A percentile compares a stretch with the other conserved stretches of the same genome.
Evolutionary conservation across 1,284 basidiomycete genomes (phyloP).

Genomic region (Moniliophthora roreri): DNA sequence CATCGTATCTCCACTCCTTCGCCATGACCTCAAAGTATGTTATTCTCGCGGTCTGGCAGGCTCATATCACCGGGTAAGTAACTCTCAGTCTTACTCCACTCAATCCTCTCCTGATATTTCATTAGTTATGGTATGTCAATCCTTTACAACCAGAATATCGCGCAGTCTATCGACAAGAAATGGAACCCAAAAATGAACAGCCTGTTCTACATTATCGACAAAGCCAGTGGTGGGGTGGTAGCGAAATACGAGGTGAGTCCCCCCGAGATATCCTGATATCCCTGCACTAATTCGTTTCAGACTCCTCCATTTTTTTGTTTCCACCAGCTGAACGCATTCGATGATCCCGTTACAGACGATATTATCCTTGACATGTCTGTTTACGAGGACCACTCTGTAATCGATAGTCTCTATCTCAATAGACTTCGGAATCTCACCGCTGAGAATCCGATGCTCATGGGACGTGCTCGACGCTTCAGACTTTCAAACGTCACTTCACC

Average conservation of each 20-base stretch:
- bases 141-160: conserved; percentile 24
- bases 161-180: conserved; percentile 27
- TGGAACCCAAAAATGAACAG: conserved; percentile 28
- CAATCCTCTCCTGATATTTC: not conserved
- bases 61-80: conserved; percentile 24
- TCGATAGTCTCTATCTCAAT: conserved; percentile 29
- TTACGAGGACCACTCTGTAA: conserved; percentile 30
- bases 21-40: conserved; percentile 34
- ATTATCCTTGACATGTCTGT: conserved; percentile 35
- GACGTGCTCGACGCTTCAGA: conserved; percentile 22
- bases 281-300: conserved; percentile 13
- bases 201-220: conserved; percentile 37
- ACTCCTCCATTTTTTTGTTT: conserved; percentile 37
- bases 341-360: conserved; percentile 29
- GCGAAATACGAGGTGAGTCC: conserved; percentile 27
- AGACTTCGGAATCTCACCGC: conserved; percentile 16
- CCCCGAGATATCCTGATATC: not conserved
- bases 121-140: conserved; percentile 22
- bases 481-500: conserved; percentile 10
- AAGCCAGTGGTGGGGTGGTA: conserved; percentile 32
- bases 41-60: conserved; percentile 33
- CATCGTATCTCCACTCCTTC: conserved; percentile 35
- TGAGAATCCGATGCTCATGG: conserved; percentile 9
- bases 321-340: conserved; percentile 36
- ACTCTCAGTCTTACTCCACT: not conserved